Base-by-base conservation (phyloP, 345 rosid genomes). In the Acer campestre region DNA sequence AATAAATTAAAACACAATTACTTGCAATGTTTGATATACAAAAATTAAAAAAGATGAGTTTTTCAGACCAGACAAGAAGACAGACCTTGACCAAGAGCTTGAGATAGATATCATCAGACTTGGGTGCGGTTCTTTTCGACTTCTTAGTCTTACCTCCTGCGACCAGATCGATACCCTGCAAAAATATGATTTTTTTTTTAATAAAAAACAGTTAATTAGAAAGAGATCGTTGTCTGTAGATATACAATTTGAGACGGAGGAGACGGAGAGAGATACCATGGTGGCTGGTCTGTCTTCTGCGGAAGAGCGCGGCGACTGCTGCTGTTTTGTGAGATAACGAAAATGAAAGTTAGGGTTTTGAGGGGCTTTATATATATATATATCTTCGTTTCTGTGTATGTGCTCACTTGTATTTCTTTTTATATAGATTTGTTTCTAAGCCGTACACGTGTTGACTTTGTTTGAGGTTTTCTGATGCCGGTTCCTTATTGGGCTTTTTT, bases 71-170 rank as follows among this genome's bases (percentile, higher is more conserved):
- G 68, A 70, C 1, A 29, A 17, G 11, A 71, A 4, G 17, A 5
- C 22, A 2, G 9, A 97, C 98, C 98, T 97, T 97, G 75, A 97
- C 98, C 78, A 85, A 87, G 18, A 97, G 98, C 86, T 94, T 94
- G 59, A 97, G 99, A 75, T 94, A 97, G 81, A 97, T 87, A 90
- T 94, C 98, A 44, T 94, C 90, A 20, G 98, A 97, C 68, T 92
- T 94, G 3, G 98, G 97, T 0, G 94, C 97, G 0, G 91, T 97
- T 64, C 98, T 83, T 79, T 85, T 93, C 61, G 98, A 85, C 85
- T 93, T 92, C 90, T 94, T 97, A 82, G 92, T 88, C 96, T 97
- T 93, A 74, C 98, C 98, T 86, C 98, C 99, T 14, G 98, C 98
- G 72, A 89, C 80, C 86, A 97, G 73, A 88, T 97, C 98, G 80